phyloP scores from a whole-genome alignment of 345 rosid genomes.

The Viola odorata region DNA sequence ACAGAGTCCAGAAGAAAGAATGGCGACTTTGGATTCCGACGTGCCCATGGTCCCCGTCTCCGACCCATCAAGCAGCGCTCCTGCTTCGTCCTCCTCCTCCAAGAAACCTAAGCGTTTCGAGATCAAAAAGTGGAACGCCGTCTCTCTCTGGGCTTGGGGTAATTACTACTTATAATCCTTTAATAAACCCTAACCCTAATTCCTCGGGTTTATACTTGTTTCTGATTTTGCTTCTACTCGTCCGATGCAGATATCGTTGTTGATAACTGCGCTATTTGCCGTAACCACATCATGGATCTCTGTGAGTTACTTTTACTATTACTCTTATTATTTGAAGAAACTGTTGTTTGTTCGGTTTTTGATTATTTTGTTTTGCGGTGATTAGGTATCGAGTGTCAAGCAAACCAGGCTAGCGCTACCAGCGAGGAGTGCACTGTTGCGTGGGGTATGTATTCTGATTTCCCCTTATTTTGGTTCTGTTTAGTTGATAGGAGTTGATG shows the following conservation, averaged over 20 bases:
- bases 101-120: conserved; percentile 84
- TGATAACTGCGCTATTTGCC: conserved; percentile 95
- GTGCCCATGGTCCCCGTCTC: conserved; percentile 75
- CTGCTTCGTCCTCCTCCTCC: conserved; percentile 36
- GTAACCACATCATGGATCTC: conserved; percentile 95
- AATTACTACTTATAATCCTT: not conserved
- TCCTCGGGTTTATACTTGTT: not conserved
- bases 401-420: conserved; percentile 88
- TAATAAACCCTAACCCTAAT: conserved; percentile 14
- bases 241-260: conserved; percentile 73
- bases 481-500: not conserved
- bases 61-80: conserved; percentile 46
- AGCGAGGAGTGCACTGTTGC: conserved; percentile 98
- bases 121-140: conserved; percentile 94
- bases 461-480: not conserved
- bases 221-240: not conserved
- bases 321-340: not conserved
- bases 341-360: not conserved
- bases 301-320: conserved; percentile 39
- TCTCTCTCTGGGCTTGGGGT: conserved; percentile 99
- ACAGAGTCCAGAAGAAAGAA: conserved; percentile 6
- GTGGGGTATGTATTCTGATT: conserved; percentile 55
- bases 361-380: not conserved
- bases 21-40: conserved; percentile 81
- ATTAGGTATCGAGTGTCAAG: conserved; percentile 92